Base-by-base conservation (phyloP, 441 rosid genomes). In the Corymbia calophylla region DNA sequence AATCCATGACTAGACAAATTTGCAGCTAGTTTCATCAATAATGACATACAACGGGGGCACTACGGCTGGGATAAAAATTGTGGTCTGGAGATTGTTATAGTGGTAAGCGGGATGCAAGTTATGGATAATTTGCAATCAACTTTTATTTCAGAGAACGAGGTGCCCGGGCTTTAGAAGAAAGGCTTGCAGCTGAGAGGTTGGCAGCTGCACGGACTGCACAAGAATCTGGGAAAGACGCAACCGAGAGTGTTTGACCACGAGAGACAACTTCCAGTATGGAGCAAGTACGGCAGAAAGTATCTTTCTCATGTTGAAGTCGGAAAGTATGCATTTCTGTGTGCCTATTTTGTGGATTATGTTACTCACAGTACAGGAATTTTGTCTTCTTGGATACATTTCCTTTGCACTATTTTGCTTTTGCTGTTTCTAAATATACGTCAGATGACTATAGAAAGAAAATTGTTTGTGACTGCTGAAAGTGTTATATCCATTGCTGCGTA, bases 161-260 rank as follows among this genome's bases (percentile, higher is more conserved):
- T 55, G 99, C 99, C 29, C 94, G 99, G 87, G 99, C 99, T 19
- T 92, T 98, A 66, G 99, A 98, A 92, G 99, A 97, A 94, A 96
- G 99, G 93, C 95, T 98, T 90, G 97, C 96, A 80, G 91, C 99
- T 44, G 99, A 97, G 94, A 94, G 93, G 90, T 88, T 95, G 92
- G 97, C 93, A 58, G 91, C 96, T 88, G 86, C 94, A 89, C 91
- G 80, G 86, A 93, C 92, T 89, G 88, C 94, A 17, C 96, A 97
- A 88, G 99, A 94, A 88, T 89, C 92, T 9, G 93, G 88, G 86
- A 90, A 90, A 90, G 98, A 95, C 90, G 98, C 93, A 80, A 53
- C 92, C 5, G 98, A 95, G 85, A 95, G 92, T 25, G 98, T 95
- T 87, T 97, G 94, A 97, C 54, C 8, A 80, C 47, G 53, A 29